Conservation (phyloP, 768 basidiomycete species). For the Phaffia australis region DNA sequence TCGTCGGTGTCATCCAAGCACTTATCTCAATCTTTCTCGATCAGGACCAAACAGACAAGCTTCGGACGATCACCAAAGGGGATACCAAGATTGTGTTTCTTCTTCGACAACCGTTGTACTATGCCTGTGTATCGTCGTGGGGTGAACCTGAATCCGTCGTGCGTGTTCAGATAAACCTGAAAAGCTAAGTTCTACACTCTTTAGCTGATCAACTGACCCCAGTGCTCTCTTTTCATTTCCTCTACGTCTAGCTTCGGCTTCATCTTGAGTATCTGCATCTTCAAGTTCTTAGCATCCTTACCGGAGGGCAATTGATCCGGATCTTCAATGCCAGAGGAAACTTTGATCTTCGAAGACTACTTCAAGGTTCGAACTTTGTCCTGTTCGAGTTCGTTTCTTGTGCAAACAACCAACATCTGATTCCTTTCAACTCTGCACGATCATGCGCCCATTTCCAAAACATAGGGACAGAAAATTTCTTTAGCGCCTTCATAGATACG, state of each 20-base stretch:
- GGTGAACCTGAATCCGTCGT: constrained; percentile 94
- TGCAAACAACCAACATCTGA: neutral
- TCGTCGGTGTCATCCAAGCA: constrained; percentile 87
- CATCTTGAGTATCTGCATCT: constrained; percentile 93
- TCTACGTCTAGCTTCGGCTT: constrained; percentile 57
- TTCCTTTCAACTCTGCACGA: neutral
- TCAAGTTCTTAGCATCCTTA: constrained; percentile 82
- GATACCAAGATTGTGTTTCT: constrained; percentile 74
- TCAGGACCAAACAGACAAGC: constrained; percentile 73
- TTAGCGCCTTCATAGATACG: constrained; percentile 57
- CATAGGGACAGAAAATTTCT: constrained; percentile 69
- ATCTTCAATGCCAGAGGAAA: constrained; percentile 85
- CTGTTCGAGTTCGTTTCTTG: too few species aligned
- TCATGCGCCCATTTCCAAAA: neutral
- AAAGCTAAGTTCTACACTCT: neutral
- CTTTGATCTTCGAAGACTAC: constrained; percentile 57
- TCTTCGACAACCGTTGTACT: constrained; percentile 76
- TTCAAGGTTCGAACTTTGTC: constrained; percentile 35
- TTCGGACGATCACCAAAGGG: constrained; percentile 66
- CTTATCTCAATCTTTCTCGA: constrained; percentile 73
- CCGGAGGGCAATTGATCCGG: constrained; percentile 65
- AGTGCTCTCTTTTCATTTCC: neutral
- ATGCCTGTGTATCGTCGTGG: constrained; percentile 82
- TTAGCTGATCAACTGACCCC: neutral
- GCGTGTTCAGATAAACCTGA: constrained; percentile 36